phyloP scores from a whole-genome alignment of 2,329 filamentous ascomycete species.

The Coleophoma cylindrospora region DNA sequence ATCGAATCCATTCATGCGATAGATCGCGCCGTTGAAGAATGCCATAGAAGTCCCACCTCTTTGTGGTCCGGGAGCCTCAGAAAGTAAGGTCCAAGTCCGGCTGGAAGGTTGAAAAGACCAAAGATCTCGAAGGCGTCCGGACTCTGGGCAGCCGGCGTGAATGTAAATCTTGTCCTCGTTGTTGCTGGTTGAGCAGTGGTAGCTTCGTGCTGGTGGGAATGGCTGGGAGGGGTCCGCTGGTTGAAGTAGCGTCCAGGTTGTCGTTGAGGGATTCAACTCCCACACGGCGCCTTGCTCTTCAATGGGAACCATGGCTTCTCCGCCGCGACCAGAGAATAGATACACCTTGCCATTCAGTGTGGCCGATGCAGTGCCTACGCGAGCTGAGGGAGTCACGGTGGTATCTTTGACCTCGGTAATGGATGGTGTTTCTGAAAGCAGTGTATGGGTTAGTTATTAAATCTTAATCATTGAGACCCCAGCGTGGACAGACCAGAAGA shows the following conservation, averaged over 20 bases:
- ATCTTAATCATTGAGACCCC: too few species aligned
- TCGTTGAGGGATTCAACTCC: slow-evolving; percentile 38
- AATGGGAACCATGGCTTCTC: slow-evolving; percentile 51
- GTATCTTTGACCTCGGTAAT: slow-evolving; percentile 1
- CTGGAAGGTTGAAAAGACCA: slow-evolving; percentile 50
- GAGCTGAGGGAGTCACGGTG: slow-evolving; percentile 37
- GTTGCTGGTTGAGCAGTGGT: slow-evolving; percentile 44
- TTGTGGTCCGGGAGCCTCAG: slow-evolving; percentile 45
- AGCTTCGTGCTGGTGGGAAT: slow-evolving; percentile 46
- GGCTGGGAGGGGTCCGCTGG: slow-evolving; percentile 31
- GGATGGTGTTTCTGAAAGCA: not conserved
- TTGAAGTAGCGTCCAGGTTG: slow-evolving; percentile 39
- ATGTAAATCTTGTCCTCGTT: slow-evolving; percentile 43
- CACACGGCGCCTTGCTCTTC: slow-evolving; percentile 54
- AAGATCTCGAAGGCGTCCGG: slow-evolving; percentile 51
- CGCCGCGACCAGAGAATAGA: slow-evolving; percentile 59
- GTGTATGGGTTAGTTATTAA: not conserved
- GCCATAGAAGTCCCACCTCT: slow-evolving; percentile 50
- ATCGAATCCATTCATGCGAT: slow-evolving; percentile 61
- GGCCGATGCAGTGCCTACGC: slow-evolving; percentile 50
- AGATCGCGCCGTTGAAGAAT: slow-evolving; percentile 34
- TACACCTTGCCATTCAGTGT: slow-evolving; percentile 44
- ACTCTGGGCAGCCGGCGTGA: slow-evolving; percentile 56
- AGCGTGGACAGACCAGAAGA: not conserved
- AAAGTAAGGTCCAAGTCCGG: slow-evolving; percentile 44